Evolutionary conservation across 352 stramenopile species (phyloP).

Genomic region (Pythium folliculosum): DNA sequence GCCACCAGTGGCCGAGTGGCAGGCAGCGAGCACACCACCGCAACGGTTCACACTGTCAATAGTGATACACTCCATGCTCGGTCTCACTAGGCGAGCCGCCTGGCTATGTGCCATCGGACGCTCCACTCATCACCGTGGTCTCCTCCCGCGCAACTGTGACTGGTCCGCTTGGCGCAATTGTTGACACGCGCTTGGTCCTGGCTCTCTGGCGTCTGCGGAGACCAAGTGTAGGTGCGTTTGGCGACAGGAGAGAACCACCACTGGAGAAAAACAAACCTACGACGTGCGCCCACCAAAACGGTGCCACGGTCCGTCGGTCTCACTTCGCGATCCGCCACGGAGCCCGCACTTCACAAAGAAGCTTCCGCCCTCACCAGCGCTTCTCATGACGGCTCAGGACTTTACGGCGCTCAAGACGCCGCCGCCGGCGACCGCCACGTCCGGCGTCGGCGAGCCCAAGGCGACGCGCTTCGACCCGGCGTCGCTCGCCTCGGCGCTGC

Average conservation of each 20-base stretch:
- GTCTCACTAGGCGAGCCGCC: neutral
- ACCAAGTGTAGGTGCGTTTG: neutral
- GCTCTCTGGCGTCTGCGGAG: neutral
- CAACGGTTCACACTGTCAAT: too few species aligned
- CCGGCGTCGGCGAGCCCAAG: neutral
- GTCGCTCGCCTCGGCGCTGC: conserved; percentile 28
- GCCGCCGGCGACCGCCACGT: neutral
- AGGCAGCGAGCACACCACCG: too few species aligned
- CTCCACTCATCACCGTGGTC: conserved; percentile 1
- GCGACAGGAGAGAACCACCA: too few species aligned
- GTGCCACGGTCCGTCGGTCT: neutral
- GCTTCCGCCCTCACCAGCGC: neutral
- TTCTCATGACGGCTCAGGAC: conserved; percentile 1
- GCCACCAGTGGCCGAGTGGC: too few species aligned
- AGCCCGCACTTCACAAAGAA: neutral
- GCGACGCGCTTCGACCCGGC: neutral
- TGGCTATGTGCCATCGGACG: neutral
- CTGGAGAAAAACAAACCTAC: too few species aligned
- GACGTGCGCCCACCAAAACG: neutral
- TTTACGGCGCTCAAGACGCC: conserved; percentile 22
- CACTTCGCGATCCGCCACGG: conserved; percentile 6
- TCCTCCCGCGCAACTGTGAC: neutral
- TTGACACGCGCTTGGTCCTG: conserved; percentile 2
- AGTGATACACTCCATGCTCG: too few species aligned
- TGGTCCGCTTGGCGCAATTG: conserved; percentile 3